A percentile compares a stretch with the other conserved stretches of the same genome.
Evolutionary conservation across 371 early-diverging fungal species (phyloP).

Genomic region (Mortierella sp.): DNA sequence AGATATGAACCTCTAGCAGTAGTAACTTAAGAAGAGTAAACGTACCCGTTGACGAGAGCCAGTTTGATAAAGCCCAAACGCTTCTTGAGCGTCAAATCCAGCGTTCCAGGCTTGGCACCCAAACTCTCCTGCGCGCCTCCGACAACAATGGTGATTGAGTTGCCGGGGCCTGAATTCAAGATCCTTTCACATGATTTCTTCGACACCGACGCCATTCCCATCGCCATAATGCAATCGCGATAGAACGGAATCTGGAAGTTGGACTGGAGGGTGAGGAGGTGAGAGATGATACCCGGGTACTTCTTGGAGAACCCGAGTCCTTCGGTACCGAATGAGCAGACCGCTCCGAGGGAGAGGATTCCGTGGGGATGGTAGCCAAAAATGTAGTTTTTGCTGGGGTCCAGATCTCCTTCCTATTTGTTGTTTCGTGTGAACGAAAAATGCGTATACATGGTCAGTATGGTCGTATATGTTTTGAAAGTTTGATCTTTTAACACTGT

Average conservation of each 20-base stretch:
- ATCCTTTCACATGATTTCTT: constrained; percentile 80
- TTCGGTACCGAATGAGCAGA: constrained; percentile 85
- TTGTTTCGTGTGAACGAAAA: background rate
- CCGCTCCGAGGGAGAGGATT: constrained; percentile 87
- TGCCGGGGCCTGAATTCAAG: constrained; percentile 81
- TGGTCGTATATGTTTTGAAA: background rate
- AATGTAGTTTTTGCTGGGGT: constrained; percentile 81
- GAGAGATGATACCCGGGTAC: constrained; percentile 77
- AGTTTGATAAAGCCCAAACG: constrained; percentile 86
- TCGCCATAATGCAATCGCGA: constrained; percentile 77
- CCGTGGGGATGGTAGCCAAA: constrained; percentile 90
- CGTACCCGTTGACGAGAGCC: constrained; percentile 79
- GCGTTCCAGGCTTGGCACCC: constrained; percentile 72
- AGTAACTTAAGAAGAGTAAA: constrained; percentile 1
- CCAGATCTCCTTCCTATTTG: constrained; percentile 75
- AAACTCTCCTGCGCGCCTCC: constrained; percentile 89
- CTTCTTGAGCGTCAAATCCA: constrained; percentile 76
- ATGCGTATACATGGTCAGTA: background rate
- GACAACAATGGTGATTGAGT: constrained; percentile 81
- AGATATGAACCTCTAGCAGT: background rate
- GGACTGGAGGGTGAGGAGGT: constrained; percentile 69
- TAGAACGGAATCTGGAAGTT: constrained; percentile 82
- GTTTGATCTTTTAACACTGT: too few relatives aligned
- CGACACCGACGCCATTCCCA: constrained; percentile 84
- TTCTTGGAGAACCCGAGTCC: constrained; percentile 73